Percentiles rank a stretch among this genome's conserved stretches.
Evolutionary conservation across 2,329 filamentous ascomycete genomes (phyloP).

Genomic region (Aspergillus calidoustus): DNA sequence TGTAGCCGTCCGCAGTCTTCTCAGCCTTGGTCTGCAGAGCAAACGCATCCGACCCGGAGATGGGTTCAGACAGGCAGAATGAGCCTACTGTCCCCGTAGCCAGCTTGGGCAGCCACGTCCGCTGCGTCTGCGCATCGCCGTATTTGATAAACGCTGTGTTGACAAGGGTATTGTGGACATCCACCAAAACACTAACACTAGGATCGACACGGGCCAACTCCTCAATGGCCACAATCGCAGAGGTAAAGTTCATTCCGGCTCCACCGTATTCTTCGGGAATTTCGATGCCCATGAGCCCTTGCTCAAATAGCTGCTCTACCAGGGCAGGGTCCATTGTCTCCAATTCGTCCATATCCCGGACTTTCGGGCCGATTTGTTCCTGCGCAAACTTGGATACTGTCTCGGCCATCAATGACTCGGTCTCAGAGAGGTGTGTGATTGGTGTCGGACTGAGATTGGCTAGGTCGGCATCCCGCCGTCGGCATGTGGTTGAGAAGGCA

Average conservation of each 20-base stretch:
- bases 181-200: conserved; percentile 90
- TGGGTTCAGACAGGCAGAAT: conserved; percentile 91
- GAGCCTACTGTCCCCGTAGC: conserved; percentile 88
- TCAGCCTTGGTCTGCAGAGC: conserved; percentile 89
- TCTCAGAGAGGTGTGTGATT: conserved; percentile 89
- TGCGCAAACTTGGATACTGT: conserved; percentile 88
- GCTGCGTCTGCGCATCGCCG: conserved; percentile 75
- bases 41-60: conserved; percentile 93
- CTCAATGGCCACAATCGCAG: conserved; percentile 95
- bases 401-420: conserved; percentile 86
- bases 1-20: conserved; percentile 81
- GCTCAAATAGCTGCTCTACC: conserved; percentile 94
- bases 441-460: conserved; percentile 84
- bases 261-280: conserved; percentile 97
- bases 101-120: conserved; percentile 85
- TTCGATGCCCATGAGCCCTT: conserved; percentile 95
- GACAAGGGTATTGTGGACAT: conserved; percentile 97
- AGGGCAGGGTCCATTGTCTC: conserved; percentile 88
- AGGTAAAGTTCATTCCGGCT: conserved; percentile 97
- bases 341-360: conserved; percentile 95
- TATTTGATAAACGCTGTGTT: conserved; percentile 91
- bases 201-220: conserved; percentile 93
- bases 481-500: conserved; percentile 64
- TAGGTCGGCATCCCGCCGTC: conserved; percentile 65
- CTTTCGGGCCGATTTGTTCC: conserved; percentile 86